Evolutionary conservation across 2,329 filamentous ascomycete species (phyloP), one percentile per base, ranked within the genome.

Genomic region (Cercospora sp.): DNA sequence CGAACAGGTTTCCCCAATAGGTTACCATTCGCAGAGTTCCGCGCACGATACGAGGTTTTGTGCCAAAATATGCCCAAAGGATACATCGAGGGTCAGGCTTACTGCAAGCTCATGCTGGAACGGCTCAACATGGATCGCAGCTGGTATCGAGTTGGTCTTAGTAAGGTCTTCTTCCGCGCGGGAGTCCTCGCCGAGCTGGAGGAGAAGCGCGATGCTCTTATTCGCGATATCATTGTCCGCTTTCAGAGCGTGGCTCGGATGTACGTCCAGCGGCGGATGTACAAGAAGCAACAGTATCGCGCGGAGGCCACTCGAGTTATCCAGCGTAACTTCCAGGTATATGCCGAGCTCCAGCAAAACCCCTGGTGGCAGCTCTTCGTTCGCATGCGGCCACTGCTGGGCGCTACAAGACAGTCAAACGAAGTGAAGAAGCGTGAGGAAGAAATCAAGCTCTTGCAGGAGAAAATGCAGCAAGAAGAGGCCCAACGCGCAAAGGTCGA

Each of bases 351-450:
- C 23, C 93, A 92, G 75, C 88, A 92, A 55, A 97, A 94, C 76
- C 95, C 95, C 1, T 99, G 96, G 96, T 99, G 96, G 96, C 90
- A 92, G 73, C 85, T 99, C 5, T 92, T 97, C 73, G 90, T 94
- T 6, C 91, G 92, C 76, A 98, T 99, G 94, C 94, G 94, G 77
- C 95, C 95, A 26, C 85, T 99, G 40, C 85, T 99, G 10, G 95
- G 96, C 48, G 92, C 93, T 16, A 97, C 96, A 18, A 88, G 94
- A 58, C 97, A 94, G 65, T 93, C 93, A 1, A 91, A 91, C 10
- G 95, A 99, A 79, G 93, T 99, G 55, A 97, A 97, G 84, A 94
- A 92, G 78, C 88, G 94, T 36, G 95, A 99, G 75, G 93, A 97
- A 69, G 92, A 93, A 85, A 99, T 99, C 71, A 89, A 91, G 70